Conservation (phyloP, 192 early-diverging fungal species). For the Entomortierella beljakovae region DNA sequence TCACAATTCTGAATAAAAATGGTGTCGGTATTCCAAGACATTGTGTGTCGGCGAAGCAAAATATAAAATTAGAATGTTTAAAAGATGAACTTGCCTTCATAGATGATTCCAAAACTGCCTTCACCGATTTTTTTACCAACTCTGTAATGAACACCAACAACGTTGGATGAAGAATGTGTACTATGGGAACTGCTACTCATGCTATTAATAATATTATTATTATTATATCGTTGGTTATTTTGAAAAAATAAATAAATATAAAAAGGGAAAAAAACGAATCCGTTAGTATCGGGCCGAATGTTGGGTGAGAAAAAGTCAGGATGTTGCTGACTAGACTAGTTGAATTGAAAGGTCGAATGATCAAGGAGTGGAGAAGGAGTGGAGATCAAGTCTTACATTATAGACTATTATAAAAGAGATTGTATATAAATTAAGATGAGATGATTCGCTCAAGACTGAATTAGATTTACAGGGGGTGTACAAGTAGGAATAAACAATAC, state of each 20-base stretch:
- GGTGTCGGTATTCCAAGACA: no score
- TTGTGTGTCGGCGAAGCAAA: no score
- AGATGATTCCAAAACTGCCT: conserved; percentile 98
- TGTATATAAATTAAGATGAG: no score
- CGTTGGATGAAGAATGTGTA: conserved; percentile 69
- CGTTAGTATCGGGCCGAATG: conserved; percentile 5
- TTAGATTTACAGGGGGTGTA: not conserved
- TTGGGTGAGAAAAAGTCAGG: not conserved
- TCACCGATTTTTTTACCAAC: conserved; percentile 97
- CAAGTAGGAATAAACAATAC: not conserved
- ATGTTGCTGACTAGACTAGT: not conserved
- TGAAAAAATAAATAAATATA: not conserved
- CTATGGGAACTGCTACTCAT: conserved; percentile 50
- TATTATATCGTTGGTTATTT: no score
- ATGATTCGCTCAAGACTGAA: no score
- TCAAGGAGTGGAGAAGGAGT: not conserved
- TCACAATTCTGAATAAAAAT: not conserved
- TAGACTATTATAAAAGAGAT: no score
- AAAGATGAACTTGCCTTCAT: conserved; percentile 80
- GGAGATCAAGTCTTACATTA: no score
- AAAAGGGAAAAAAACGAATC: not conserved
- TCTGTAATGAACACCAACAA: conserved; percentile 96
- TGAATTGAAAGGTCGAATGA: not conserved
- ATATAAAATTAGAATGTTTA: not conserved
- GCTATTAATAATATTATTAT: not conserved